Evolutionary conservation across 1,139 yeast species (phyloP).

Genomic region (Hyphopichia pseudoburtonii): DNA sequence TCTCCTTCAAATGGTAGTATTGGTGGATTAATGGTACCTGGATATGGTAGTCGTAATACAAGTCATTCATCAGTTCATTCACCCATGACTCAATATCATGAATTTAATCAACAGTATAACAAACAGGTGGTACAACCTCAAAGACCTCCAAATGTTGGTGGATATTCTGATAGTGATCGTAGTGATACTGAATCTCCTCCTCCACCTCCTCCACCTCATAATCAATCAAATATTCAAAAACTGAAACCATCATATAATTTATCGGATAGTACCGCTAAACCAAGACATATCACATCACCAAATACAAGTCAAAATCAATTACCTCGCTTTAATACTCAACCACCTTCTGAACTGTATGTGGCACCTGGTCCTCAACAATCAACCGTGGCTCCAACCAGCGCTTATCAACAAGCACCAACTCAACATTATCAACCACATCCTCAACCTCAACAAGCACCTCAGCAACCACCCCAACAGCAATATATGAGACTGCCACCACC

Average conservation of each 20-base stretch:
- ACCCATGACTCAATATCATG: conserved; percentile 55
- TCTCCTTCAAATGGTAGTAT: conserved; percentile 5
- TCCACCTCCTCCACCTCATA: conserved; percentile 25
- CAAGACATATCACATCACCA: conserved; percentile 37
- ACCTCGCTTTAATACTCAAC: conserved; percentile 14
- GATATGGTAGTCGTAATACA: conserved; percentile 28
- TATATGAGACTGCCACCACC: conserved; percentile 2
- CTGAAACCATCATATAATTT: conserved; percentile 14
- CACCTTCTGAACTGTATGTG: too few relatives aligned
- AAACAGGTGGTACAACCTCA: conserved; percentile 9
- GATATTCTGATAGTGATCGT: conserved; percentile 1
- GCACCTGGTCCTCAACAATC: conserved; percentile 2
- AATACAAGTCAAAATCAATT: conserved; percentile 32
- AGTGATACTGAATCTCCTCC: conserved; percentile 17
- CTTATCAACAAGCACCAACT: too few relatives aligned
- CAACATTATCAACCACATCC: conserved; percentile 9
- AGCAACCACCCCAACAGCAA: conserved; percentile 5
- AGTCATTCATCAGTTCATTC: conserved; percentile 45
- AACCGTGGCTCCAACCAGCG: conserved; percentile 10
- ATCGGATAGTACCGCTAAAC: conserved; percentile 19
- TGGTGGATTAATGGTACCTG: conserved; percentile 24
- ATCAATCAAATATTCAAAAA: conserved; percentile 9
- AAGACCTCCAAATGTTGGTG: not conserved
- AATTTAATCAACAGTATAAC: conserved; percentile 49
- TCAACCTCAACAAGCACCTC: conserved; percentile 5